Percentiles rank a stretch among this genome's conserved stretches.
Evolutionary conservation across 2,329 filamentous ascomycete genomes (phyloP).

Genomic region (Penicillium sp.): DNA sequence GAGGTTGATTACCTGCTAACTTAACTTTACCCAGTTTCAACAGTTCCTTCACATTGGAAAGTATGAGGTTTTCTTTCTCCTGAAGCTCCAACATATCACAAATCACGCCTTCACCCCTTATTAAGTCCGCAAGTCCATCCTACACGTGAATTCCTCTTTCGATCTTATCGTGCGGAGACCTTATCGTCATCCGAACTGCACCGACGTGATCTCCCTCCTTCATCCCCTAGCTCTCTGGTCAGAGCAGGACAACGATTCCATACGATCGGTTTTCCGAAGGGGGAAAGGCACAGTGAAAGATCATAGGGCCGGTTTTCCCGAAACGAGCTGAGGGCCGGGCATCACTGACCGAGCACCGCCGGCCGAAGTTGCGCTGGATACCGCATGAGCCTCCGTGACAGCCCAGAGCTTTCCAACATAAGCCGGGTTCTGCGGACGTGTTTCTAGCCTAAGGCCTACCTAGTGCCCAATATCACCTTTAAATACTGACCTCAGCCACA

Average conservation of each 20-base stretch:
- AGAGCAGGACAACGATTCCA: neutral
- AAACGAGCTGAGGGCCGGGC: conserved; percentile 9
- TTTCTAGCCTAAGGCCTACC: neutral
- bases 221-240: neutral
- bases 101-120: neutral
- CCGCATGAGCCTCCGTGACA: neutral
- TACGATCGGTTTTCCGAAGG: neutral
- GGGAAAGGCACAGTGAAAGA: neutral
- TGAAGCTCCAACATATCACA: neutral
- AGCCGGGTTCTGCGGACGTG: neutral
- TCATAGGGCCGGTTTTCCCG: neutral
- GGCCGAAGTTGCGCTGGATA: neutral
- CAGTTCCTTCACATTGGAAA: neutral
- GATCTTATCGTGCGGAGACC: conserved; percentile 21
- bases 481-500: neutral
- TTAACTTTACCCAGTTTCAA: neutral
- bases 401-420: neutral
- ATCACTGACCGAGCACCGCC: conserved; percentile 2
- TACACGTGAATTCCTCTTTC: neutral
- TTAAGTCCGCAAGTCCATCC: neutral
- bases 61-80: neutral
- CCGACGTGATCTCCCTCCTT: neutral
- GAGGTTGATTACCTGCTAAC: neutral
- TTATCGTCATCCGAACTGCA: conserved; percentile 18
- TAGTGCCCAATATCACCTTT: neutral